These are phyloP conservation scores for Naumovozyma castellii DNA, from an alignment of 805 yeast genomes.

Conservation along the genomic window DNA sequence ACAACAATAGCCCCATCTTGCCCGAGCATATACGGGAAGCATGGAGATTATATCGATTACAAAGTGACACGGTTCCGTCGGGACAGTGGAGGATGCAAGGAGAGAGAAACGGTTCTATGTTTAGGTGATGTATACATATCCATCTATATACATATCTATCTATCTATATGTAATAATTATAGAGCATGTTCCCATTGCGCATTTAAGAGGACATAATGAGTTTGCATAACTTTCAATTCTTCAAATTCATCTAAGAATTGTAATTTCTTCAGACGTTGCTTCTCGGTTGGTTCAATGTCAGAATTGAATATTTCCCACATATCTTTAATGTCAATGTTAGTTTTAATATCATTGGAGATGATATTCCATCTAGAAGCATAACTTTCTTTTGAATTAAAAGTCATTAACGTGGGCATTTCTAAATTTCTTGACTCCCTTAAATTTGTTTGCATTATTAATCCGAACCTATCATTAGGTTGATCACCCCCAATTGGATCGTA, in stretches of 20 bases:
- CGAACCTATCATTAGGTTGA: conserved; percentile 33
- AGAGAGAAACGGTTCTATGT: conserved; percentile 60
- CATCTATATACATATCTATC: conserved; percentile 1
- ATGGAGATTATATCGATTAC: conserved; percentile 65
- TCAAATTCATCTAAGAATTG: conserved; percentile 54
- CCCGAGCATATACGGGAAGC: conserved; percentile 88
- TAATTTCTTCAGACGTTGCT: conserved; percentile 34
- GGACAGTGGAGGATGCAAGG: conserved; percentile 67
- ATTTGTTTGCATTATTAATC: conserved; percentile 45
- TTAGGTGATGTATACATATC: conserved; percentile 36
- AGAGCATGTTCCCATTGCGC: conserved; percentile 16
- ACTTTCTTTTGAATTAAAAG: conserved; percentile 31
- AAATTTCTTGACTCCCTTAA: conserved; percentile 40
- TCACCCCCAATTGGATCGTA: conserved; percentile 57
- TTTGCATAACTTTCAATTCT: conserved; percentile 41
- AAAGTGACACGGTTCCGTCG: conserved; percentile 52
- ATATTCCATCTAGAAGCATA: conserved; percentile 18
- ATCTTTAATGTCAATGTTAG: conserved; percentile 8
- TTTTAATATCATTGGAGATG: neutral
- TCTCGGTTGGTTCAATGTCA: conserved; percentile 33
- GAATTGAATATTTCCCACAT: conserved; percentile 30
- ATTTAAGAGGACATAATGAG: conserved; percentile 41
- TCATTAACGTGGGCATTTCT: conserved; percentile 33
- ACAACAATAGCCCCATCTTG: conserved; percentile 48
- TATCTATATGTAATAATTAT: neutral